These are phyloP conservation scores for Geotrichum reessii DNA, from an alignment of 1,139 yeast genomes.

Conservation along the genomic window DNA sequence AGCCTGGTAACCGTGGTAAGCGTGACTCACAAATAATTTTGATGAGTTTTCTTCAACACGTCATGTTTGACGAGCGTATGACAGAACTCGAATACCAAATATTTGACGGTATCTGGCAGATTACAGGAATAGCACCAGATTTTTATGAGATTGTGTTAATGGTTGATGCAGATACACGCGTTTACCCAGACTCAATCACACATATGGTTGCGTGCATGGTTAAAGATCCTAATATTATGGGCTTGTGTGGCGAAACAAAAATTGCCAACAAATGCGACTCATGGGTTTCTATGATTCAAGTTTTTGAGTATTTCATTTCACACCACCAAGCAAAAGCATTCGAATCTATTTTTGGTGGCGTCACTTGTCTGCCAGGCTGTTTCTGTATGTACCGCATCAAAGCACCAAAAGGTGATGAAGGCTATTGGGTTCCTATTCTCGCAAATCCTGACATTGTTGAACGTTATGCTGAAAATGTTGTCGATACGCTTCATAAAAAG, in stretches of 20 bases:
- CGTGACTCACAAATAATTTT: slow-evolving; percentile 35
- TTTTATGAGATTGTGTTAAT: slow-evolving; percentile 33
- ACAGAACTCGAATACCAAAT: slow-evolving; percentile 34
- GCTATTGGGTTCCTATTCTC: slow-evolving; percentile 70
- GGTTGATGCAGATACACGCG: slow-evolving; percentile 38
- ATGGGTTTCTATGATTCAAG: slow-evolving; percentile 37
- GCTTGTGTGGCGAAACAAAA: slow-evolving; percentile 36
- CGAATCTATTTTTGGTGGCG: slow-evolving; percentile 36
- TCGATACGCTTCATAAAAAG: slow-evolving; percentile 35
- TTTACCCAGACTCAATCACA: slow-evolving; percentile 31
- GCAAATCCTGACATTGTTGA: slow-evolving; percentile 34
- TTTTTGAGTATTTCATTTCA: slow-evolving; percentile 36
- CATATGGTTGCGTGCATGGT: slow-evolving; percentile 33
- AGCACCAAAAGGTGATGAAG: slow-evolving; percentile 47
- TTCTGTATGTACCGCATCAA: slow-evolving; percentile 37
- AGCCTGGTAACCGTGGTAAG: slow-evolving; percentile 37
- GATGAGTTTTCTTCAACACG: slow-evolving; percentile 35
- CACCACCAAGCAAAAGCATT: slow-evolving; percentile 36
- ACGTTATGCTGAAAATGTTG: slow-evolving; percentile 32
- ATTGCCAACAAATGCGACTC: slow-evolving; percentile 33
- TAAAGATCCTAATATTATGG: slow-evolving; percentile 33
- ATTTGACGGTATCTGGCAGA: slow-evolving; percentile 32
- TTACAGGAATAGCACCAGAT: slow-evolving; percentile 32
- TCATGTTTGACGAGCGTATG: slow-evolving; percentile 37
- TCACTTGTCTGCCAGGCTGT: slow-evolving; percentile 37